A percentile compares a stretch with the other conserved stretches of the same genome.
phyloP scores from a whole-genome alignment of 140 eudicot genomes.

The Cichorium intybus region DNA sequence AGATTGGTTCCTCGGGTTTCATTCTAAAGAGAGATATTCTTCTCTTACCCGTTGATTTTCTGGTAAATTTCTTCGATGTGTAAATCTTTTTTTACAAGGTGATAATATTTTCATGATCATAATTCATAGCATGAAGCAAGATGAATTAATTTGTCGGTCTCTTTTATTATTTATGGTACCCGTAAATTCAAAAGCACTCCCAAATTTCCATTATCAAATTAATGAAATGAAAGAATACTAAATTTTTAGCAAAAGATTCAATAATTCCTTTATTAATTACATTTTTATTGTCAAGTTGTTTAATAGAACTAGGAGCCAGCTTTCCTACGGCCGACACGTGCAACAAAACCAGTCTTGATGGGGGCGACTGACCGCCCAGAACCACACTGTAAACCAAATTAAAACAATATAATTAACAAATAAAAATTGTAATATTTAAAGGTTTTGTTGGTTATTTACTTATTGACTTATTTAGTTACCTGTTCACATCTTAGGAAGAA shows the following conservation, averaged over 20 bases:
- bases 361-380: slow-evolving; percentile 67
- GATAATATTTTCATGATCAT: neutral
- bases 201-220: neutral
- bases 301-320: slow-evolving; percentile 25
- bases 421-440: neutral
- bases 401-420: slow-evolving; percentile 6
- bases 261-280: neutral
- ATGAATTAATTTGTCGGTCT: neutral
- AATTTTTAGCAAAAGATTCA: neutral
- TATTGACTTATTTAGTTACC: slow-evolving; percentile 26
- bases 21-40: slow-evolving; percentile 13
- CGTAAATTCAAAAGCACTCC: neutral
- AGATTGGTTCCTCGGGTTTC: slow-evolving; percentile 17
- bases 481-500: slow-evolving; percentile 61
- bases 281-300: neutral
- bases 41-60: slow-evolving; percentile 5
- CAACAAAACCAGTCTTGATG: slow-evolving; percentile 50
- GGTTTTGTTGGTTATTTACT: neutral
- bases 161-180: neutral
- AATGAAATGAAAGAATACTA: neutral
- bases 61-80: slow-evolving; percentile 9
- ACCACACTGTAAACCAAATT: slow-evolving; percentile 35
- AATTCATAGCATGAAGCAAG: neutral
- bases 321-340: slow-evolving; percentile 36
- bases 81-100: slow-evolving; percentile 12